A percentile compares a stretch with the other conserved stretches of the same genome.
These are phyloP conservation scores for Fusarium sp. DNA, from an alignment of 2,329 filamentous ascomycete species.

Conservation along the genomic window DNA sequence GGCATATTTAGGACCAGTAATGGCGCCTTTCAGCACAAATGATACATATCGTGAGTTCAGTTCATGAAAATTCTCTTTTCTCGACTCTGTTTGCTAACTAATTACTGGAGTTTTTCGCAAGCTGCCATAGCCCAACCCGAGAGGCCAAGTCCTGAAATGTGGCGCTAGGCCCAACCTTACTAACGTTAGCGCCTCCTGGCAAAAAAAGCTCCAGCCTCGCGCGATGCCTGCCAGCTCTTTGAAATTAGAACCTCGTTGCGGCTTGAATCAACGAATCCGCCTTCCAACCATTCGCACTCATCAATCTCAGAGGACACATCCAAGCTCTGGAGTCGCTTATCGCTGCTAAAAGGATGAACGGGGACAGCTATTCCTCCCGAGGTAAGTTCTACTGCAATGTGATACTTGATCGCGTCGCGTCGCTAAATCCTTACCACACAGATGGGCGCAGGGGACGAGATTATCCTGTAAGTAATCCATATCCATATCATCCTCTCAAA, in stretches of 20 bases:
- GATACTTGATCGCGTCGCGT: conserved; percentile 42
- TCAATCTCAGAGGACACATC: conserved; percentile 31
- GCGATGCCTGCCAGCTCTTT: conserved; percentile 41
- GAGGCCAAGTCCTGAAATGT: background rate
- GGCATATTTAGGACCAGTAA: background rate
- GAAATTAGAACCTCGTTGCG: conserved; percentile 41
- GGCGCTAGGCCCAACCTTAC: conserved; percentile 35
- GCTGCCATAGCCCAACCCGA: background rate
- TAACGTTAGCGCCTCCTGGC: conserved; percentile 42
- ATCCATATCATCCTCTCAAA: background rate
- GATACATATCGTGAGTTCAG: background rate
- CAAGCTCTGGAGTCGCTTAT: conserved; percentile 26
- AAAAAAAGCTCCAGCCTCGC: conserved; percentile 58
- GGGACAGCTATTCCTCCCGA: conserved; percentile 81
- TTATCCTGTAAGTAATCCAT: conserved; percentile 56
- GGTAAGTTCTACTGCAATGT: conserved; percentile 59
- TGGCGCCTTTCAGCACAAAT: background rate
- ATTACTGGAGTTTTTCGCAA: conserved; percentile 10
- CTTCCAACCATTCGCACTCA: conserved; percentile 31
- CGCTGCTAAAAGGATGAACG: conserved; percentile 72
- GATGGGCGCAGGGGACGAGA: conserved; percentile 65
- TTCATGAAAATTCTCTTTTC: background rate
- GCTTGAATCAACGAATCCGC: conserved; percentile 39
- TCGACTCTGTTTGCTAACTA: background rate
- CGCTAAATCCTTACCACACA: conserved; percentile 40